Conservation (phyloP, 331 rosid species). For the Arachis monticola region DNA sequence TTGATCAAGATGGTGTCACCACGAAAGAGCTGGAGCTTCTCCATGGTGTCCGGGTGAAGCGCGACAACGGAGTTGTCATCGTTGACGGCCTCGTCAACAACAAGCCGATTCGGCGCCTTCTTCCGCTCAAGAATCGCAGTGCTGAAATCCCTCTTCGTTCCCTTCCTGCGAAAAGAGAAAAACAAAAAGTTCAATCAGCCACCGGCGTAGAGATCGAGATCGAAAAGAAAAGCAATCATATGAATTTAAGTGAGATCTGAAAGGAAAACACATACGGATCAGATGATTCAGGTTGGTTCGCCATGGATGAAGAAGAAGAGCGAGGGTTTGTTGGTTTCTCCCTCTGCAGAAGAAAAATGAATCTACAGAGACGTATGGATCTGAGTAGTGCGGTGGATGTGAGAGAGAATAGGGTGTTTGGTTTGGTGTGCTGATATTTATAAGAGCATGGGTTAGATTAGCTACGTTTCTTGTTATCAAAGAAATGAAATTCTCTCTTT, state of each 20-base stretch:
- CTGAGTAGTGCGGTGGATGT: slow-evolving; percentile 20
- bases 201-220: neutral
- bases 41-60: slow-evolving; percentile 95
- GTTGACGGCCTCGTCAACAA: slow-evolving; percentile 90
- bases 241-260: slow-evolving; percentile 49
- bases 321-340: neutral
- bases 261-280: slow-evolving; percentile 61
- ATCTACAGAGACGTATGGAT: slow-evolving; percentile 42
- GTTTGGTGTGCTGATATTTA: slow-evolving; percentile 42
- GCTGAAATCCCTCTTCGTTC: slow-evolving; percentile 82
- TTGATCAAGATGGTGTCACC: slow-evolving; percentile 93
- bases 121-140: slow-evolving; percentile 96
- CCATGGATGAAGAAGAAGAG: slow-evolving; percentile 47
- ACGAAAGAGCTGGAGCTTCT: slow-evolving; percentile 92
- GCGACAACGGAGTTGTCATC: slow-evolving; percentile 97
- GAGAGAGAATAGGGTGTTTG: neutral
- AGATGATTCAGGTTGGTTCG: slow-evolving; percentile 79
- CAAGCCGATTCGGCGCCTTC: slow-evolving; percentile 88
- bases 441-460: slow-evolving; percentile 4
- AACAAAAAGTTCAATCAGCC: neutral
- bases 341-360: slow-evolving; percentile 5
- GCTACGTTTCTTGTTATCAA: slow-evolving; percentile 69
- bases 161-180: slow-evolving; percentile 60
- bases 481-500: slow-evolving; percentile 57
- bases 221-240: neutral